A percentile compares a stretch with the other conserved stretches of the same genome.
Evolutionary conservation across 2,329 filamentous ascomycete species (phyloP).

Genomic region (Hypoxylon sp.): DNA sequence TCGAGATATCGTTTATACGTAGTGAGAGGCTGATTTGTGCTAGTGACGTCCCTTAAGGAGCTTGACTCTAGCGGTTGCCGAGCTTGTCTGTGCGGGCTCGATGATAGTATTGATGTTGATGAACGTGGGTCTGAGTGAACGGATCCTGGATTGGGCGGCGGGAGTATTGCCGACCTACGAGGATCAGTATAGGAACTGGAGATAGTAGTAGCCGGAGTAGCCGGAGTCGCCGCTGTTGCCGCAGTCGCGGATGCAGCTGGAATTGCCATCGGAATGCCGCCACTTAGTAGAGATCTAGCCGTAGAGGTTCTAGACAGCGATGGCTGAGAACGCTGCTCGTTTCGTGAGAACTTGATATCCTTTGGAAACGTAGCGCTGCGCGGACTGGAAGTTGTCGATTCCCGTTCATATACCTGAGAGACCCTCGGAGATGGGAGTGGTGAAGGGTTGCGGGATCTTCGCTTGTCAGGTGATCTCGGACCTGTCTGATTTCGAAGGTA

Average conservation of each 20-base stretch:
- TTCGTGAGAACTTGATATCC: slow-evolving; percentile 42
- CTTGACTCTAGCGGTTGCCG: slow-evolving; percentile 64
- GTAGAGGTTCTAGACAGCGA: slow-evolving; percentile 47
- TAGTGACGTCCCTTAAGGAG: slow-evolving; percentile 46
- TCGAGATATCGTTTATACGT: slow-evolving; percentile 68
- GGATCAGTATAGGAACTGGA: slow-evolving; percentile 27
- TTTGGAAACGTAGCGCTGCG: slow-evolving; percentile 51
- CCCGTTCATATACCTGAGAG: slow-evolving; percentile 46
- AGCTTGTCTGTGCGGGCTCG: slow-evolving; percentile 48
- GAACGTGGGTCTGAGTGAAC: slow-evolving; percentile 39
- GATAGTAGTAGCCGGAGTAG: slow-evolving; percentile 27
- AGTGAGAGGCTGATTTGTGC: slow-evolving; percentile 53
- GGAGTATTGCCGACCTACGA: slow-evolving; percentile 33
- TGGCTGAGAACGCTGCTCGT: slow-evolving; percentile 42
- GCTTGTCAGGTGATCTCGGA: slow-evolving; percentile 36
- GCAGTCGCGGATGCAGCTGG: slow-evolving; percentile 38
- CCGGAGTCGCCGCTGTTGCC: slow-evolving; percentile 18
- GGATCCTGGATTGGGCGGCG: slow-evolving; percentile 34
- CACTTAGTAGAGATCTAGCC: slow-evolving; percentile 38
- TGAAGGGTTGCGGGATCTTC: slow-evolving; percentile 44
- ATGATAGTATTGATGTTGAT: slow-evolving; percentile 39
- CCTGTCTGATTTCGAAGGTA: slow-evolving; percentile 43
- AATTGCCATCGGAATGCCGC: slow-evolving; percentile 33
- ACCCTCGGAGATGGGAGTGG: slow-evolving; percentile 45
- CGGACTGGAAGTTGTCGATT: slow-evolving; percentile 43